Conservation (phyloP, 163 green algal genomes). For the Scenedesmus sp. region DNA sequence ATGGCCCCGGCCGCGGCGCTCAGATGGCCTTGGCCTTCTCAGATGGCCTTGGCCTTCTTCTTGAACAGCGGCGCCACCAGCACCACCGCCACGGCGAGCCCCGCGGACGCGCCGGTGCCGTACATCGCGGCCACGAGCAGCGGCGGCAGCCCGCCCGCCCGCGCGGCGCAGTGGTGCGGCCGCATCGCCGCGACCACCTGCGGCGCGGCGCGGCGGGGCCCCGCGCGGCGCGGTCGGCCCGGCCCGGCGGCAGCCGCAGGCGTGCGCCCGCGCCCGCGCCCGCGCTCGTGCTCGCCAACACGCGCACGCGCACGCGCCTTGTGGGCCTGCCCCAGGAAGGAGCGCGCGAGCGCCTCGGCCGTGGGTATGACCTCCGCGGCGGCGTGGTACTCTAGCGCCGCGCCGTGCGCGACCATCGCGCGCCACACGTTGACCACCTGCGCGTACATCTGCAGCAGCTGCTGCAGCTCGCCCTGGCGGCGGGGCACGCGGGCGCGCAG, state of each 20-base stretch:
- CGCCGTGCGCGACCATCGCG: slow-evolving; percentile 14
- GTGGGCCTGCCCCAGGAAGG: slow-evolving; percentile 16
- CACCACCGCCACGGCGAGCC: slow-evolving; percentile 33
- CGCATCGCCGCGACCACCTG: neutral
- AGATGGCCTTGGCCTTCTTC: slow-evolving; percentile 47
- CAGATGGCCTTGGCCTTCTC: no score
- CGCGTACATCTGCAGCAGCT: slow-evolving; percentile 27
- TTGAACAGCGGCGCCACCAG: slow-evolving; percentile 26
- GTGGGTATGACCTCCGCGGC: slow-evolving; percentile 36
- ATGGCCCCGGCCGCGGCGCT: no score
- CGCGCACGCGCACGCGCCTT: slow-evolving; percentile 6
- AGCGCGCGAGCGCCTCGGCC: neutral
- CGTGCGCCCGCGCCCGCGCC: no score
- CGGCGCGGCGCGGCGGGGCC: neutral
- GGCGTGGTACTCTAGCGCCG: slow-evolving; percentile 28
- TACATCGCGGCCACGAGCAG: slow-evolving; percentile 43
- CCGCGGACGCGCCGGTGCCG: slow-evolving; percentile 25
- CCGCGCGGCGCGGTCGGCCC: no score
- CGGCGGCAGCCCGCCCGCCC: slow-evolving; percentile 6
- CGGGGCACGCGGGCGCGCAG: neutral
- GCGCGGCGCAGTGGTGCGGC: slow-evolving; percentile 20
- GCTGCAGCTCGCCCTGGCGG: slow-evolving; percentile 16
- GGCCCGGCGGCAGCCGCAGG: no score
- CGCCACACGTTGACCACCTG: slow-evolving; percentile 33
- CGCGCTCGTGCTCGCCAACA: no score